Evolutionary conservation across 495 filamentous ascomycete genomes (phyloP).

Genomic region (Penicillium canariense): DNA sequence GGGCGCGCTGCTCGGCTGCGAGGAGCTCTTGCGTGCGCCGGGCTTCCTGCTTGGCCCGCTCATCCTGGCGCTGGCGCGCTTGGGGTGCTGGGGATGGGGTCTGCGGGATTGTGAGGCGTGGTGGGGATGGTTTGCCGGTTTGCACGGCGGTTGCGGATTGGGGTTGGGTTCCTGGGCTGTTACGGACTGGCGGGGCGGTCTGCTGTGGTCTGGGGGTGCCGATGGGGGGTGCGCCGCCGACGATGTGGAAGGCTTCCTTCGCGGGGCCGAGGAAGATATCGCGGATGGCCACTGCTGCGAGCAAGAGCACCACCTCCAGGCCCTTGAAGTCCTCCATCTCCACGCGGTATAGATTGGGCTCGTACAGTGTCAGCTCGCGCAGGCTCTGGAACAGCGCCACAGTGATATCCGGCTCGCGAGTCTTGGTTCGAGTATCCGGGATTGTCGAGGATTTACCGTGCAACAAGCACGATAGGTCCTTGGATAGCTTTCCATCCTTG

Average conservation of each 20-base stretch:
- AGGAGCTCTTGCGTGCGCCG: conserved; percentile 72
- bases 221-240: conserved; percentile 21
- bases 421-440: conserved; percentile 65
- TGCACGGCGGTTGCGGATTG: conserved; percentile 2
- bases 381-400: conserved; percentile 72
- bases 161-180: conserved; percentile 11
- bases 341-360: conserved; percentile 85
- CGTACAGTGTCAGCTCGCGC: conserved; percentile 79
- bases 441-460: conserved; percentile 67
- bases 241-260: conserved; percentile 75
- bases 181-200: conserved; percentile 2
- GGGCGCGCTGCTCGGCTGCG: conserved; percentile 56
- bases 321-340: conserved; percentile 96
- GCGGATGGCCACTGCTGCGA: conserved; percentile 78
- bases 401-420: conserved; percentile 90
- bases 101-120: conserved; percentile 13
- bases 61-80: conserved; percentile 38
- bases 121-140: conserved; percentile 8
- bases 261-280: conserved; percentile 75
- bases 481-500: conserved; percentile 80
- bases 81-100: conserved; percentile 21
- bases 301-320: conserved; percentile 81
- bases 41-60: conserved; percentile 60
- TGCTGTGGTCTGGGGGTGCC: background rate
- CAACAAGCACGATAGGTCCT: conserved; percentile 78